Evolutionary conservation across 495 filamentous ascomycete species (phyloP), one percentile per base, ranked within the genome.

Genomic region (Xylaria venustula): DNA sequence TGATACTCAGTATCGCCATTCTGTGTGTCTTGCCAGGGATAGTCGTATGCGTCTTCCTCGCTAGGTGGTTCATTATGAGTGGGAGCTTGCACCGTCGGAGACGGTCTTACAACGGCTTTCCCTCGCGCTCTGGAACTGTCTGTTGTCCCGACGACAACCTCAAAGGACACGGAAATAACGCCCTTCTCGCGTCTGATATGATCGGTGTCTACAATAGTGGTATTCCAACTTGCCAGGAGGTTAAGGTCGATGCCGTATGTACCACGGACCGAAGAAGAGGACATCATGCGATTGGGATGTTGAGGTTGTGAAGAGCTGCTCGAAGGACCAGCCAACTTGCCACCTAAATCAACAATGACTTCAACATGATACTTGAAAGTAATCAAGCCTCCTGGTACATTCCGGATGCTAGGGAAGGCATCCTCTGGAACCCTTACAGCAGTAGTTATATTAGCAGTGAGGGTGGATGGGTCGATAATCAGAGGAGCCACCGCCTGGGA

Each of bases 351-450:
- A 2, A 97, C 82, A 20, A 98, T 87, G 2, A 97, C 89, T 71
- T 98, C 94, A 23, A 97, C 83, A 64, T 90, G 90, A 69, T 98
- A 98, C 64, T 88, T 89, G 75, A 98, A 98, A 62, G 87, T 90
- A 61, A 98, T 95, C 83, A 97, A 92, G 23, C 87, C 85, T 20
- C 93, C 91, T 0, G 94, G 94, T 3, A 96, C 91, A 56, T 84
- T 87, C 12, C 84, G 87, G 60, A 98, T 97, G 7, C 93, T 96
- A 2, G 94, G 93, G 65, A 98, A 98, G 0, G 86, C 85, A 63
- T 97, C 92, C 62, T 93, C 91, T 0, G 94, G 94, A 22, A 97
- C 85, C 52, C 91, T 84, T 2, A 98, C 84, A 17, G 88, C 90
- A 2, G 91, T 88, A 22, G 85, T 92, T 49, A 98, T 82, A 51